Base-by-base conservation (phyloP, 2,329 filamentous ascomycete genomes). In the Fusarium irregulare region DNA sequence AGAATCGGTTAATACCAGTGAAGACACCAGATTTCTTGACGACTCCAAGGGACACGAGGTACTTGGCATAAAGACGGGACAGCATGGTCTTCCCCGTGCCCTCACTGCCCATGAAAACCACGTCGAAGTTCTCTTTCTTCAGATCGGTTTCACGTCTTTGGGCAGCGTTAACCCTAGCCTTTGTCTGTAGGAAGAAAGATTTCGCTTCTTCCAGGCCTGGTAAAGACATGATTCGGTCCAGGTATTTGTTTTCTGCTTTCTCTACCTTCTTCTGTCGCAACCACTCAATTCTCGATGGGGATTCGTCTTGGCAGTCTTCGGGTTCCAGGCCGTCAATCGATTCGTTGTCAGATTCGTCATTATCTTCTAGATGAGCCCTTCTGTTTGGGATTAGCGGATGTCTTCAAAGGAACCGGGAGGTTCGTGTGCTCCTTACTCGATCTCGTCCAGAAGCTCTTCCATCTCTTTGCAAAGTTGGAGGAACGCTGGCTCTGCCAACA, bases 201-300 rank as follows among this genome's bases (percentile, higher is more conserved):
- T 92, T 92, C 40, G 90, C 85, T 7, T 85, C 78, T 71, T 91
- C 89, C 0, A 92, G 80, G 4, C 90, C 89, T 48, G 87, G 85
- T 83, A 91, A 86, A 2, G 79, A 78, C 86, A 92, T 91, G 27
- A 92, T 74, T 0, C 80, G 70, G 70, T 92, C 89, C 2, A 92
- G 78, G 3, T 84, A 81, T n/a, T 79, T 75, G 63, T 88, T 91
- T 14, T 76, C 73, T 1, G 83, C 83, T 23, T 81, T 81, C 56
- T 87, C 82, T 5, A 80, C 66, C 64, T 87, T 88, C 71, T 80
- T 80, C 46, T 77, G 78, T 25, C 76, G 68, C n/a, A 78, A 46
- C 78, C 78, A 79, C 56, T 79, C 78, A 27, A 76, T 54, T 30
- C 75, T 70, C 2, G 76, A 72, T 6, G 88, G 85, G 11, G 82